These are phyloP conservation scores for Chara braunii DNA, from an alignment of 139 green algal genomes.

Conservation along the genomic window DNA sequence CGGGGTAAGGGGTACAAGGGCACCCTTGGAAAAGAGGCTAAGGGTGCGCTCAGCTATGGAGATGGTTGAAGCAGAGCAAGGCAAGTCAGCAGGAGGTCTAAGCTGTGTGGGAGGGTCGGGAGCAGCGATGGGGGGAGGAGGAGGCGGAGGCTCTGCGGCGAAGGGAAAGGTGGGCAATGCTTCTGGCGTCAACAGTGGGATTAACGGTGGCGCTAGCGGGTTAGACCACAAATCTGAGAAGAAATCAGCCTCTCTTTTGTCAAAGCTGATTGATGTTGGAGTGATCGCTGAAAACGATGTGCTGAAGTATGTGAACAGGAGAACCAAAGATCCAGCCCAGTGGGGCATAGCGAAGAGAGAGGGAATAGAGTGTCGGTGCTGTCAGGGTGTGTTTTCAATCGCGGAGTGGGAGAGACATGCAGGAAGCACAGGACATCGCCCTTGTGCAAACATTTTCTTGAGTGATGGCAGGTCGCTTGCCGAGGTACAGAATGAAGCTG, in stretches of 20 bases:
- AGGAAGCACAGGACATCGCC: slow-evolving; percentile 20
- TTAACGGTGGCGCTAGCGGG: too few relatives aligned
- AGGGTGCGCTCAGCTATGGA: too few relatives aligned
- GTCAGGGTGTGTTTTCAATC: slow-evolving; percentile 5
- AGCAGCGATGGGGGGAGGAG: too few relatives aligned
- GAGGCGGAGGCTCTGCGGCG: too few relatives aligned
- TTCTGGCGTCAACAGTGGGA: too few relatives aligned
- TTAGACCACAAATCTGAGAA: too few relatives aligned
- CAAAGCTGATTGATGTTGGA: slow-evolving; percentile 17
- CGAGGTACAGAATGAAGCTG: neutral
- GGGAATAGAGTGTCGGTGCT: slow-evolving; percentile 33
- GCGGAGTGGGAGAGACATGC: slow-evolving; percentile 37
- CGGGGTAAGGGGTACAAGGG: too few relatives aligned
- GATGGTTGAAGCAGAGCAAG: too few relatives aligned
- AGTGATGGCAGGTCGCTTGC: slow-evolving; percentile 14
- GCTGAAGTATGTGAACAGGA: slow-evolving; percentile 9
- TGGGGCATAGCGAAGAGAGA: neutral
- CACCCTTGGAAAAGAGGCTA: too few relatives aligned
- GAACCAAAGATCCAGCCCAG: neutral
- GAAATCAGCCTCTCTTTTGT: slow-evolving; percentile 7
- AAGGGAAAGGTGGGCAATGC: too few relatives aligned
- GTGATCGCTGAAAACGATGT: slow-evolving; percentile 23
- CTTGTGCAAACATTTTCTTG: slow-evolving; percentile 30
- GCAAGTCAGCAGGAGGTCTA: too few relatives aligned
- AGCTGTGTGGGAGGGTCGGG: too few relatives aligned